Evolutionary conservation across 2,329 filamentous ascomycete genomes (phyloP).

Genomic region (Fusarium sp.): DNA sequence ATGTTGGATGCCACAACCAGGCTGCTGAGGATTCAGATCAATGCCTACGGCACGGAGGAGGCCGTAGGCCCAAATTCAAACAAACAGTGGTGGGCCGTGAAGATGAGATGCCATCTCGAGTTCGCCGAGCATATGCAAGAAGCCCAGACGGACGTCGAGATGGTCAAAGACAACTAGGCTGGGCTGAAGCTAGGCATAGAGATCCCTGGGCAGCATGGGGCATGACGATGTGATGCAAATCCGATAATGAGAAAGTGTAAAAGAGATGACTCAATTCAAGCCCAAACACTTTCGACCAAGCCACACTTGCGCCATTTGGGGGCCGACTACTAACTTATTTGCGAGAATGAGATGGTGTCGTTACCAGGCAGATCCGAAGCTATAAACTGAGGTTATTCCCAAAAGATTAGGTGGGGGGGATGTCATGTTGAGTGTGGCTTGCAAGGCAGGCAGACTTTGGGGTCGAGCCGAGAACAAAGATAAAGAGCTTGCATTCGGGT

Average conservation of each 20-base stretch:
- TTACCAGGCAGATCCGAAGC: not conserved
- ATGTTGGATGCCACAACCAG: constrained; percentile 32
- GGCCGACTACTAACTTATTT: not conserved
- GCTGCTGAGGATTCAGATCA: constrained; percentile 16
- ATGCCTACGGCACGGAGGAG: constrained; percentile 32
- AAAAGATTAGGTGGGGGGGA: not conserved
- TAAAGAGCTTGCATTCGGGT: constrained; percentile 19
- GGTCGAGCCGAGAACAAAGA: constrained; percentile 12
- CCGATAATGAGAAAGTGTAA: constrained; percentile 2
- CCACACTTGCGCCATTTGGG: constrained; percentile 1
- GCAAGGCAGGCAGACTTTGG: not conserved
- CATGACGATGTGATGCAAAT: constrained; percentile 17
- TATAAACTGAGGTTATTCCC: constrained; percentile 21
- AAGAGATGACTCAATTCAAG: not conserved
- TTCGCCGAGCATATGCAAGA: not conserved
- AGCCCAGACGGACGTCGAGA: not conserved
- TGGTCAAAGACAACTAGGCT: constrained; percentile 25
- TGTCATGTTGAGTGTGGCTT: constrained; percentile 4
- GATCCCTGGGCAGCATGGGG: constrained; percentile 38
- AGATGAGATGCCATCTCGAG: not conserved
- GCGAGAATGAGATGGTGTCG: not conserved
- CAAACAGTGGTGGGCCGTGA: not conserved
- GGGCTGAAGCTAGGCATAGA: constrained; percentile 27
- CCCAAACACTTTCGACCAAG: not conserved
- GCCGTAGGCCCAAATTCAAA: not conserved